Percentiles rank a stretch among this genome's conserved stretches.
phyloP scores from a whole-genome alignment of 306 rosid genomes.

The Sechiopsis laciniata region DNA sequence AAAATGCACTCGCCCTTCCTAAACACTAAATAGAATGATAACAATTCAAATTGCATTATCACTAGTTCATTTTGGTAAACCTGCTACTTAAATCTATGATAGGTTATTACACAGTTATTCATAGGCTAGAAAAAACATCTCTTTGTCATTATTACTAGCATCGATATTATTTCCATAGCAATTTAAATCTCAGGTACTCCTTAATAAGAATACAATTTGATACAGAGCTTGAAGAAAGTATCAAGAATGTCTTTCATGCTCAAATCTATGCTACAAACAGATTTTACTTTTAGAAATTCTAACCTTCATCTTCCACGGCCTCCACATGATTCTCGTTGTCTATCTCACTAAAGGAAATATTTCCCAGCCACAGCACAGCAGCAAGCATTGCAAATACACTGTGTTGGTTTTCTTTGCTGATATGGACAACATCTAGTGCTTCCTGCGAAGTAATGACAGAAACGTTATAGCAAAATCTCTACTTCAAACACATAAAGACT shows the following conservation, averaged over 20 bases:
- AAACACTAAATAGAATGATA: background rate
- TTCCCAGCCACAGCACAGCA: constrained; percentile 98
- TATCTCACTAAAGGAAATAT: constrained; percentile 63
- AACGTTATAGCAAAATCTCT: background rate
- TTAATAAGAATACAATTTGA: background rate
- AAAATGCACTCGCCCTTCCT: background rate
- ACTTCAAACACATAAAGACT: background rate
- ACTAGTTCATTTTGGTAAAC: background rate
- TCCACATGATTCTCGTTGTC: constrained; percentile 95
- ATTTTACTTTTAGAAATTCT: background rate
- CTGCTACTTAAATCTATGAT: background rate
- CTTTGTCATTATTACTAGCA: background rate
- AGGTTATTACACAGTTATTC: background rate
- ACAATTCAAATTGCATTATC: background rate
- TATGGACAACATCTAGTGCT: constrained; percentile 45
- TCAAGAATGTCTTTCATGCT: too few species aligned
- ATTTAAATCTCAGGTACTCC: background rate
- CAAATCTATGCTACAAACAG: too few species aligned
- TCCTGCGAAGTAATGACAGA: constrained; percentile 43
- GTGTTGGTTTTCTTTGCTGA: constrained; percentile 76
- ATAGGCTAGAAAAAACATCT: background rate
- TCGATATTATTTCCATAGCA: background rate
- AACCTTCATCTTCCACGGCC: constrained; percentile 81
- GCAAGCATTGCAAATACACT: constrained; percentile 97
- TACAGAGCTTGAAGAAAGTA: background rate